Conservation (phyloP, 2,329 filamentous ascomycete species). For the Triangularia verruculosa region DNA sequence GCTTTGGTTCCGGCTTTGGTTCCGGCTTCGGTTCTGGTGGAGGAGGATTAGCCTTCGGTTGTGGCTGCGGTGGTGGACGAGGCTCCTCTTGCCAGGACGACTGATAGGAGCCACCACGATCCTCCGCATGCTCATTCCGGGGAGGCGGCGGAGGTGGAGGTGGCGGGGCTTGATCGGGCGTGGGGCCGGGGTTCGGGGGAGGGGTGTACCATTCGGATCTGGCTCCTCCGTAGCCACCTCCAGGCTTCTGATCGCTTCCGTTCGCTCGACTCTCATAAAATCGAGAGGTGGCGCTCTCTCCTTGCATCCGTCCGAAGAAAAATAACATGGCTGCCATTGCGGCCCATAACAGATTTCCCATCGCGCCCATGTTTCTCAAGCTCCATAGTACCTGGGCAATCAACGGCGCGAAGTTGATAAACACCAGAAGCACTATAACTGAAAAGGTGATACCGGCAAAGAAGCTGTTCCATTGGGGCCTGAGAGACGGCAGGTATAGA, state of each 20-base stretch:
- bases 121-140: constrained; percentile 25
- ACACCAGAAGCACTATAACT: constrained; percentile 46
- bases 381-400: background rate
- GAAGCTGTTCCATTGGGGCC: constrained; percentile 86
- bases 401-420: background rate
- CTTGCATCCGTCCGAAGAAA: constrained; percentile 15
- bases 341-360: background rate
- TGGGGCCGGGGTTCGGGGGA: constrained; percentile 35
- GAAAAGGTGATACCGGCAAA: constrained; percentile 70
- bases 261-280: background rate
- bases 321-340: constrained; percentile 15
- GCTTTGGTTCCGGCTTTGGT: constrained; percentile 25
- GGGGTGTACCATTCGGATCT: constrained; percentile 30
- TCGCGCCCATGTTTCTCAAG: background rate
- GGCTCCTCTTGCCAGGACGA: constrained; percentile 36
- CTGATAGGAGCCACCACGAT: constrained; percentile 37
- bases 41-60: constrained; percentile 24
- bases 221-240: constrained; percentile 30
- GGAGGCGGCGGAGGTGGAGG: constrained; percentile 28
- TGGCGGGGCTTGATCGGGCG: constrained; percentile 26
- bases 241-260: constrained; percentile 19
- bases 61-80: constrained; percentile 26
- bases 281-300: constrained; percentile 2
- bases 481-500: constrained; percentile 86
- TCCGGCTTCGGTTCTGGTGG: constrained; percentile 22